Conservation (phyloP, 2,329 filamentous ascomycete genomes). For the Exophiala lecanii-corni region DNA sequence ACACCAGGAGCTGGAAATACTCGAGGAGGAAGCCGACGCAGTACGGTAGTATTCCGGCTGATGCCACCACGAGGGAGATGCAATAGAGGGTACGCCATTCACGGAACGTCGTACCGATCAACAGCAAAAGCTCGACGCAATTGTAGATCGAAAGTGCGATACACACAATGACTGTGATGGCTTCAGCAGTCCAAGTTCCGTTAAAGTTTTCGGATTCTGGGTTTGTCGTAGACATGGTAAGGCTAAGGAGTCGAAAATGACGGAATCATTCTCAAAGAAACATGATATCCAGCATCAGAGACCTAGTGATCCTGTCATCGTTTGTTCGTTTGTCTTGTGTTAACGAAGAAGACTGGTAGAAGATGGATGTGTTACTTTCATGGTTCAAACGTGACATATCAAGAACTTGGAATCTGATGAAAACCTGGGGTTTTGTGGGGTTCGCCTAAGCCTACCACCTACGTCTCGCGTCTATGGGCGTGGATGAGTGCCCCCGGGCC, state of each 20-base stretch:
- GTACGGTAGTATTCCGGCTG: constrained; percentile 40
- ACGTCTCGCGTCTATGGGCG: neutral
- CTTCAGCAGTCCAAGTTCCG: neutral
- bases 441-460: neutral
- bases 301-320: too few relatives aligned
- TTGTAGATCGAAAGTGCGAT: constrained; percentile 47
- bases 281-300: too few relatives aligned
- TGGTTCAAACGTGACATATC: too few relatives aligned
- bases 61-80: constrained; percentile 43
- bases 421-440: neutral
- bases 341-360: too few relatives aligned
- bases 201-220: too few relatives aligned
- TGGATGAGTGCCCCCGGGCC: neutral
- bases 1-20: constrained; percentile 34
- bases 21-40: constrained; percentile 44
- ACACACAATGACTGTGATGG: constrained; percentile 41
- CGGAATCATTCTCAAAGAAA: too few relatives aligned
- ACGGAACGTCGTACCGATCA: constrained; percentile 45
- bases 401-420: too few relatives aligned
- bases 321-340: too few relatives aligned
- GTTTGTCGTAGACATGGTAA: too few relatives aligned
- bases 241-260: too few relatives aligned
- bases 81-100: constrained; percentile 46
- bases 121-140: constrained; percentile 44
- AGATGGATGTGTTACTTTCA: too few relatives aligned